Base-by-base conservation (phyloP, 345 rosid species). In the Moricandia arvensis region DNA sequence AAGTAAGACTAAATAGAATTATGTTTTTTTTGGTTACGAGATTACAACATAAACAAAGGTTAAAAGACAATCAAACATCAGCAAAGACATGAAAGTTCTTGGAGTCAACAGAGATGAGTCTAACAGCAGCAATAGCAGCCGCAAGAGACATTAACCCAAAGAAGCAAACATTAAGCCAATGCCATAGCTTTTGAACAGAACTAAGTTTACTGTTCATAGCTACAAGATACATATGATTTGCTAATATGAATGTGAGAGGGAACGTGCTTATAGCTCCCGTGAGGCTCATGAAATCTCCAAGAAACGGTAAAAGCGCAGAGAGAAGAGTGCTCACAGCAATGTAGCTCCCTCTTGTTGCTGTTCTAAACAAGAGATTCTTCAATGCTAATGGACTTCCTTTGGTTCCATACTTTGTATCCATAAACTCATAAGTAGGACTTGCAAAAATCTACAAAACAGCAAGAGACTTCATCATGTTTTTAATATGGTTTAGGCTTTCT, bases 201-300 rank as follows among this genome's bases (percentile, higher is more conserved):
- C 45, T 76, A 69, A 90, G 76, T 71, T 85, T 79, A 68, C 41
- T 69, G 69, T 64, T 71, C 86, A 76, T 92, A 15, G 94, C 97
- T 17, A 79, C 79, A 49, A 92, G 61, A 68, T 89, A 90, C 99
- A 95, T 90, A 82, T 92, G 98, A 80, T 92, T 89, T 2, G 94
- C 97, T 1, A 95, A 87, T 58, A 95, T 89, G 74, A 95, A 95
- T 21, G 98, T 95, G 2, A 95, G 83, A 1, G 97, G 99, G 75
- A 92, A 86, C 0, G 92, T 89, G 81, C 98, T 90, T 63, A 92
- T 69, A 0, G 96, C 99, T 65, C 98, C 99, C 0, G 96, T 89
- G 21, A 90, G 90, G 78, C 96, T 95, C 92, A 86, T 85, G 54
- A 92, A 95, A 78, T 95, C 98, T 63, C 99, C 94, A 0, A 95